Percentiles rank a stretch among this genome's conserved stretches.
Evolutionary conservation across 2,329 filamentous ascomycete genomes (phyloP).

Genomic region (Apiospora hydei): DNA sequence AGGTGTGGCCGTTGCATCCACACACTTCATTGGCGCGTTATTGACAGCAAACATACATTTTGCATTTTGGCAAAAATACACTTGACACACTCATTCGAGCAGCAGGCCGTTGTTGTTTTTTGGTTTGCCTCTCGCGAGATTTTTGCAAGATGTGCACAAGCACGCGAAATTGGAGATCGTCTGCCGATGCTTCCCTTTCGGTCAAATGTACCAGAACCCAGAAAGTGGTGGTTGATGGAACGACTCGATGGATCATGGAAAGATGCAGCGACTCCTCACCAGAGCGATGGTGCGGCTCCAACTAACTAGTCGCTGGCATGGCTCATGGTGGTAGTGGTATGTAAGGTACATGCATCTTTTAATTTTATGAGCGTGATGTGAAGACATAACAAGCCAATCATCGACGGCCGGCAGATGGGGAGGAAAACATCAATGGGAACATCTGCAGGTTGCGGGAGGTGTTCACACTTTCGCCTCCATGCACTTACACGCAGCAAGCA

Average conservation of each 20-base stretch:
- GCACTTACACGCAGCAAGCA: background rate
- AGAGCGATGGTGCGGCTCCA: background rate
- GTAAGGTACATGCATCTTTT: slow-evolving; percentile 9
- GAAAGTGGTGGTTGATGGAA: background rate
- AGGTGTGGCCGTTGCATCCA: background rate
- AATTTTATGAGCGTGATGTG: slow-evolving; percentile 10
- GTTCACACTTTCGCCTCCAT: background rate
- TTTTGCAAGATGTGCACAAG: background rate
- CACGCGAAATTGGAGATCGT: background rate
- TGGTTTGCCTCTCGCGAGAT: background rate
- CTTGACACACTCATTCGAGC: background rate
- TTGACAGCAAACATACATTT: background rate
- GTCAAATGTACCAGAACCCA: background rate
- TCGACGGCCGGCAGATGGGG: background rate
- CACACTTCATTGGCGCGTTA: background rate
- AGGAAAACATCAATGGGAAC: background rate
- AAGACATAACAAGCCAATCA: slow-evolving; percentile 16
- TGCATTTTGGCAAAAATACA: background rate
- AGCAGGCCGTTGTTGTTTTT: background rate
- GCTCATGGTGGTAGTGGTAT: background rate
- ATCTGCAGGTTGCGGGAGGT: background rate
- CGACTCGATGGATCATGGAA: background rate
- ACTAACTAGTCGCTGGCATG: background rate
- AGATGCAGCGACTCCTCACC: background rate
- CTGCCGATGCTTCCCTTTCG: background rate